Evolutionary conservation across 108 stramenopile genomes (phyloP), one percentile per base, ranked within the genome.

Genomic region (Cyclotella sp.): DNA sequence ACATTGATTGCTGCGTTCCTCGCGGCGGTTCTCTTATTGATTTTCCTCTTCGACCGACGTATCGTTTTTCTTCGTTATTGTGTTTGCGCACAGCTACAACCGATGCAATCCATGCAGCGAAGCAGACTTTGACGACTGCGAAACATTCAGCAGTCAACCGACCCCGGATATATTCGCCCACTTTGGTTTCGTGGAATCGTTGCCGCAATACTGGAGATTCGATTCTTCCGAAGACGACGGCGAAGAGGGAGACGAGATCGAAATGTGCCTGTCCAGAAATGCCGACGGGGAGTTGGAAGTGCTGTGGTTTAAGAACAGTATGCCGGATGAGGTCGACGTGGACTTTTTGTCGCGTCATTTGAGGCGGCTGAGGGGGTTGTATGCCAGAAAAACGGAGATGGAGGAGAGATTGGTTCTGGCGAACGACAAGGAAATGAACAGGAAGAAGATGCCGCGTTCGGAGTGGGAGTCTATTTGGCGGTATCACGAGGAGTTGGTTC

Each of bases 381-480:
- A 44, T 15, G 30, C 34, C 9, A 49, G 60, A 12, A 82, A 82
- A 39, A 28, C 65, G 10, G 34, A 60, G n/a, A 42, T 75, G 63
- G 74, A 82, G 49, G 40, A 58, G 14, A 68, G 65, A 53, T 75
- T 57, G 24, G 81, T 82, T 7, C n/a, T 47, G 16, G 19, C 26
- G 1, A 73, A 64, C 40, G 70, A 47, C 26, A 41, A 22, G 11
- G 72, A 69, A 27, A 46, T 62, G 0, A 39, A 34, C 29, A 54
- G 28, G 15, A 68, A 63, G 22, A 81, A 74, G 55, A 76, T 82
- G 64, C 21, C 70, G 30, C 74, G 53, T 18, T 66, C 15, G 19
- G 75, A 84, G 30, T 84, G 83, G 83, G 70, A 84, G 18, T 40
- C 47, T 5, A 76, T 80, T 45, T 84, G 83, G 83, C 51, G 69